Conservation (phyloP, 306 rosid species). For the Cicer chorassanicum region DNA sequence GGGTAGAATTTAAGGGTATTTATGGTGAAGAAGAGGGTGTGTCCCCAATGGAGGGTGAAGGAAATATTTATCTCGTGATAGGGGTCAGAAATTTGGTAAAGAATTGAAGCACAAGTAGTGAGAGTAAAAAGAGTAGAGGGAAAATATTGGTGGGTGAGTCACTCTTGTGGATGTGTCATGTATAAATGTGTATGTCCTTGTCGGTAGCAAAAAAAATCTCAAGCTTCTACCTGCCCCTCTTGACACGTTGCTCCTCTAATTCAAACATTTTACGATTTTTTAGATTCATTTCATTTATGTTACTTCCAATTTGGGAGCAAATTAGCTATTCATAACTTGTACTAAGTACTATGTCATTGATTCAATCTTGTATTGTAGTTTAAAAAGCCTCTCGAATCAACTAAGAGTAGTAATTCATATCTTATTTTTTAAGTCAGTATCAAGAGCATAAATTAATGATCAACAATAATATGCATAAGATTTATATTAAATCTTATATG, state of each 20-base stretch:
- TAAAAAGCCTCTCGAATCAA: background rate
- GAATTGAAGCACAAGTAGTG: background rate
- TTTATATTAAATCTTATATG: too few species aligned
- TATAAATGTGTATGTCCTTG: conserved; percentile 26
- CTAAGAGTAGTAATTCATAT: background rate
- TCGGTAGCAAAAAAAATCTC: conserved; percentile 38
- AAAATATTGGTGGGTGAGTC: background rate
- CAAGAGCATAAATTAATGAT: too few species aligned
- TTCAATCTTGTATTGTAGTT: background rate
- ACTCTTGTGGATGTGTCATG: conserved; percentile 19
- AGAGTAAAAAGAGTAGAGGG: too few species aligned
- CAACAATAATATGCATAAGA: too few species aligned
- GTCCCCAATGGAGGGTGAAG: conserved; percentile 24
- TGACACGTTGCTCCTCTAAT: conserved; percentile 34
- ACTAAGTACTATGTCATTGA: background rate
- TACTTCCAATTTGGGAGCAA: background rate
- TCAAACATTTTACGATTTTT: background rate
- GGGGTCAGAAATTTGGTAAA: conserved; percentile 21
- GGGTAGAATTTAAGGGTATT: conserved; percentile 26
- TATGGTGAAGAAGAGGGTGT: conserved; percentile 36
- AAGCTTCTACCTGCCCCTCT: conserved; percentile 40
- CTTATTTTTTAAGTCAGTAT: too few species aligned
- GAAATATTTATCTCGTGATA: conserved; percentile 46
- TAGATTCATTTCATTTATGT: background rate
- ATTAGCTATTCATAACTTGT: conserved; percentile 1